phyloP scores from a whole-genome alignment of 2,329 filamentous ascomycete species.

The Diatrype stigma region DNA sequence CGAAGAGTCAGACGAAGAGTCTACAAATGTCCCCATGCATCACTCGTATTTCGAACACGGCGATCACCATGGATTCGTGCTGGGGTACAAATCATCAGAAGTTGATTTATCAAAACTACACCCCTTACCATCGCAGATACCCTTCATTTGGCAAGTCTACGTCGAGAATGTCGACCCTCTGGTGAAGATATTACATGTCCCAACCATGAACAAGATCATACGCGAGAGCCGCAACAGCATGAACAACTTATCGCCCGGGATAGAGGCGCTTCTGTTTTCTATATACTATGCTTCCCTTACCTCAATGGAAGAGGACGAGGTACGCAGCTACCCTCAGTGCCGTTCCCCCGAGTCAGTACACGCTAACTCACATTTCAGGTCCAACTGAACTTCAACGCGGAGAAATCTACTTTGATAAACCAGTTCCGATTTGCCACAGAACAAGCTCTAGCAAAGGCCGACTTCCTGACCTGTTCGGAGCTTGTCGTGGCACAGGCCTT shows the following conservation, averaged over 20 bases:
- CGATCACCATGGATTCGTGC: slow-evolving; percentile 68
- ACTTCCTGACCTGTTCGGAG: slow-evolving; percentile 47
- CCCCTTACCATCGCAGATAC: slow-evolving; percentile 61
- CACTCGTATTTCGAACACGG: slow-evolving; percentile 25
- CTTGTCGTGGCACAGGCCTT: slow-evolving; percentile 51
- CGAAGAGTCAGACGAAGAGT: slow-evolving; percentile 59
- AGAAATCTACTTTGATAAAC: slow-evolving; percentile 40
- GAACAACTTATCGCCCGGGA: slow-evolving; percentile 49
- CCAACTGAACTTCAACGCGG: slow-evolving; percentile 43
- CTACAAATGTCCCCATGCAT: slow-evolving; percentile 38
- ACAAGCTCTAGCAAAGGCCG: slow-evolving; percentile 45
- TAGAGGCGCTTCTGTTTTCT: slow-evolving; percentile 62
- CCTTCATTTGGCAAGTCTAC: slow-evolving; percentile 66
- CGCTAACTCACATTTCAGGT: slow-evolving; percentile 36
- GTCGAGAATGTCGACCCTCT: slow-evolving; percentile 71
- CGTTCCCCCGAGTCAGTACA: neutral
- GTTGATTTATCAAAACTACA: slow-evolving; percentile 63
- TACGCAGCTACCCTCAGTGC: too few species aligned
- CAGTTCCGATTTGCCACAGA: slow-evolving; percentile 31
- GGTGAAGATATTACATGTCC: slow-evolving; percentile 67
- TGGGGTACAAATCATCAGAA: slow-evolving; percentile 68
- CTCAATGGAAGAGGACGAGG: slow-evolving; percentile 58
- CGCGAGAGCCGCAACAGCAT: slow-evolving; percentile 57
- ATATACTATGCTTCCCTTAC: slow-evolving; percentile 57
- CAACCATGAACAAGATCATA: slow-evolving; percentile 59